Base-by-base conservation (phyloP, 768 basidiomycete species). In the Mrakia frigida region DNA sequence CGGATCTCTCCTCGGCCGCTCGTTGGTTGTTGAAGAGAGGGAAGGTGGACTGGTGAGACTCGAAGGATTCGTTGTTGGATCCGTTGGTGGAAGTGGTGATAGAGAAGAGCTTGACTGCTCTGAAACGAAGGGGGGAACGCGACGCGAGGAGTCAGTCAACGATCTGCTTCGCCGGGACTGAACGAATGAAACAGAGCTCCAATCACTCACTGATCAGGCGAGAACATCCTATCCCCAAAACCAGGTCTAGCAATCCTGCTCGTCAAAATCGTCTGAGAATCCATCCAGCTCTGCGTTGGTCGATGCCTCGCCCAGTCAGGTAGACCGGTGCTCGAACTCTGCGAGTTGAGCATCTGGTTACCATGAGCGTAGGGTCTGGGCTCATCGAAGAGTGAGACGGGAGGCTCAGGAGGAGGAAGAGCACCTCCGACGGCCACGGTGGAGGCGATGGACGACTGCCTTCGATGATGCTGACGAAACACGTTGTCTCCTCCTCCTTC, bases 41-140 rank as follows among this genome's bases (percentile, higher is more conserved):
- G 60, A 21, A 25, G 25, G 21, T 53, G 43, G 25, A 21, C 61
- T 74, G 73, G 6, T 63, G 46, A 41, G 73, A 74, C n/a, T 74
- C 73, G 46, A 74, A 74, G 14, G 73, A 74, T 28, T 74, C 73
- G 73, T 74, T 33, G 25, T 31, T 61, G 41, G 73, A 74, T 7
- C 61, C 73, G 46, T 67, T 65, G 28, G 73, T 61, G 10, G 73
- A 74, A 13, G 73, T 63, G 60, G 73, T 65, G 73, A 65, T 74
- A 31, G 73, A 63, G 73, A 74, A 74, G 35, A 74, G 63, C 41
- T 43, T 60, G 41, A 74, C 73, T 28, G 43, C 73, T 39, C 65
- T 68, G 65, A 23, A 43, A n/a, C 6, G 3, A 9, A 43, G 3
- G 13, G 3, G 6, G 18, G 61, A 18, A 13, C 31, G 61, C 6